Conservation (phyloP, 805 yeast species). For the Saturnispora ahearnii region DNA sequence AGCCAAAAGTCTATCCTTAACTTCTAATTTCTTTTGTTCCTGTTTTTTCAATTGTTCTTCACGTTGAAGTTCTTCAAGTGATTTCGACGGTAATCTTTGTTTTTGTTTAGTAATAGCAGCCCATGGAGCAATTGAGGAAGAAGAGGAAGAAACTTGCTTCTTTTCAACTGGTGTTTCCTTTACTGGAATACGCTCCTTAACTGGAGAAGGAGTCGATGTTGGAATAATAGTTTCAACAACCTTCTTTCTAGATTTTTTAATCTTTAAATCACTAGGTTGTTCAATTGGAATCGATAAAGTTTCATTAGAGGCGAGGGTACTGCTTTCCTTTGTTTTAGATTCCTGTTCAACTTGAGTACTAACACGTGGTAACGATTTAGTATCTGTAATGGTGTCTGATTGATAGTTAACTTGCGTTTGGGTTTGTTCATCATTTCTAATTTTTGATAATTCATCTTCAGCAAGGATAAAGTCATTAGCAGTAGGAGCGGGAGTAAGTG, state of each 20-base stretch:
- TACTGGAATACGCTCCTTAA: constrained; percentile 28
- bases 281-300: not conserved
- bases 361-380: not conserved
- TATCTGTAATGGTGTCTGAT: not conserved
- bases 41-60: constrained; percentile 35
- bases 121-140: constrained; percentile 26
- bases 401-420: not conserved
- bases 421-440: not conserved
- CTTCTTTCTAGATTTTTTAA: not conserved
- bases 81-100: constrained; percentile 32
- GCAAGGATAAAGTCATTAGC: not conserved
- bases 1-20: constrained; percentile 19
- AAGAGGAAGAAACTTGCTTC: not conserved
- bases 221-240: constrained; percentile 14
- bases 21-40: constrained; percentile 17
- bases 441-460: not conserved
- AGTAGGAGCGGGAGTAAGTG: not conserved
- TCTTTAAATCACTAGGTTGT: not conserved
- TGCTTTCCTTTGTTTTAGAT: not conserved
- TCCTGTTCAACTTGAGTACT: not conserved
- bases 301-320: not conserved
- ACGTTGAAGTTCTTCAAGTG: constrained; percentile 53
- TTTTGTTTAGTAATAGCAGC: constrained; percentile 22
- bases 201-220: constrained; percentile 56
- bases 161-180: not conserved